These are phyloP conservation scores for Cytospora piceae DNA, from an alignment of 2,329 filamentous ascomycete species.

Conservation along the genomic window DNA sequence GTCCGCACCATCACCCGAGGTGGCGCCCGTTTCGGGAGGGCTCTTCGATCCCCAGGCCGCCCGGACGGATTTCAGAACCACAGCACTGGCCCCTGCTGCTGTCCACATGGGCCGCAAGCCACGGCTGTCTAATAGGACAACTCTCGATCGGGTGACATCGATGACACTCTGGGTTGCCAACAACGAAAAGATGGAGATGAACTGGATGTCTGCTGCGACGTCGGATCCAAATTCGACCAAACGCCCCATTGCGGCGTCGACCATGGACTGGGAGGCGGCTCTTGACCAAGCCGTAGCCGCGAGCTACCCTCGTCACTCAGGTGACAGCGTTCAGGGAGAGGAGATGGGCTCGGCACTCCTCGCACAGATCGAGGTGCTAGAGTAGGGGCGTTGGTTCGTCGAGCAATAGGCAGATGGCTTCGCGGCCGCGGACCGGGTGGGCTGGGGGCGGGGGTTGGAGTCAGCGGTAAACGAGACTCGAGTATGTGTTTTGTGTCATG, in stretches of 20 bases:
- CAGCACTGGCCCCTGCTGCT: slow-evolving; percentile 40
- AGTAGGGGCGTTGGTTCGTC: slow-evolving; percentile 39
- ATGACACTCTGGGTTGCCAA: slow-evolving; percentile 35
- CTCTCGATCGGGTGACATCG: slow-evolving; percentile 37
- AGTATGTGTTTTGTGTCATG: not conserved
- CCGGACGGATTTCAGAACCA: slow-evolving; percentile 37
- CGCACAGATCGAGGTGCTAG: slow-evolving; percentile 40
- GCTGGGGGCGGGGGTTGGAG: not conserved
- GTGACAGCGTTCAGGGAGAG: slow-evolving; percentile 2
- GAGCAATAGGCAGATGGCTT: slow-evolving; percentile 32
- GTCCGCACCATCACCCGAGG: slow-evolving; percentile 27
- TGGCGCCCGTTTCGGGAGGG: slow-evolving; percentile 28
- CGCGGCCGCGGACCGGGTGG: not conserved
- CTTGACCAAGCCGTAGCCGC: slow-evolving; percentile 37
- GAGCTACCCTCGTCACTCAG: slow-evolving; percentile 20
- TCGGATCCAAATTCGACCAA: slow-evolving; percentile 27
- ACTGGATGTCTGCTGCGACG: slow-evolving; percentile 36
- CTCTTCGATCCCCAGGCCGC: slow-evolving; percentile 35
- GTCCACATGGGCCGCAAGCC: slow-evolving; percentile 37
- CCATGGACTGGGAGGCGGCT: slow-evolving; percentile 42
- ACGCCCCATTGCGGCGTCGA: slow-evolving; percentile 20
- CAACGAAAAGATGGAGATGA: slow-evolving; percentile 26
- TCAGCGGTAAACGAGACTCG: not conserved
- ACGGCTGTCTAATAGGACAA: slow-evolving; percentile 34
- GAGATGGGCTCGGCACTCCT: slow-evolving; percentile 32